These are phyloP conservation scores for Neospora caninum DNA, from an alignment of 169 alveolate genomes.

Conservation along the genomic window DNA sequence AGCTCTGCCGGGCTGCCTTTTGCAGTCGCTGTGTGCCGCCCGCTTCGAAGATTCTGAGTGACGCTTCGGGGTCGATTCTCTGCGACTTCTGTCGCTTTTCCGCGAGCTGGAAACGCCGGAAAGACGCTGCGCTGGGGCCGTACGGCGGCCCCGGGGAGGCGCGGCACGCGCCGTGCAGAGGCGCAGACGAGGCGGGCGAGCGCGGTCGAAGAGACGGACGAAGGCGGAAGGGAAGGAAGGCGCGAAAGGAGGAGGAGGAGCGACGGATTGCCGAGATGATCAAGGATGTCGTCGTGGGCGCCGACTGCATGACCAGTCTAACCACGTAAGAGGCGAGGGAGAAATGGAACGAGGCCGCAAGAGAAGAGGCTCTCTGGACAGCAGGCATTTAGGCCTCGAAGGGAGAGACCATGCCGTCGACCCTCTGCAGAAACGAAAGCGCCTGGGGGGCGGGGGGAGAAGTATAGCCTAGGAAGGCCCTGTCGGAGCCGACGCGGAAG, in stretches of 20 bases:
- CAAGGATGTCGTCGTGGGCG: neutral
- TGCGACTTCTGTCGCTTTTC: conserved; percentile 43
- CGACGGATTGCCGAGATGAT: neutral
- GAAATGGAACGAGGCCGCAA: neutral
- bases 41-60: conserved; percentile 2
- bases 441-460: neutral
- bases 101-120: neutral
- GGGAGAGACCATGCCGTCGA: too few species aligned
- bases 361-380: neutral
- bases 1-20: neutral
- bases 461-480: too few species aligned
- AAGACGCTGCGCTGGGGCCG: neutral
- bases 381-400: too few species aligned
- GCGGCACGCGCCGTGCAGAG: neutral
- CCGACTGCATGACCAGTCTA: conserved; percentile 3
- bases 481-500: too few species aligned
- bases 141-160: neutral
- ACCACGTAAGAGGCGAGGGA: conserved; percentile 9
- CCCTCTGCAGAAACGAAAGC: too few species aligned
- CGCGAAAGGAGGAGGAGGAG: neutral
- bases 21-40: conserved; percentile 40
- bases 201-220: neutral
- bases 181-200: neutral
- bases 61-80: neutral
- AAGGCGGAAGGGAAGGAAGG: neutral